Base-by-base conservation (phyloP, 2,329 filamentous ascomycete species). In the Talaromyces sp. region DNA sequence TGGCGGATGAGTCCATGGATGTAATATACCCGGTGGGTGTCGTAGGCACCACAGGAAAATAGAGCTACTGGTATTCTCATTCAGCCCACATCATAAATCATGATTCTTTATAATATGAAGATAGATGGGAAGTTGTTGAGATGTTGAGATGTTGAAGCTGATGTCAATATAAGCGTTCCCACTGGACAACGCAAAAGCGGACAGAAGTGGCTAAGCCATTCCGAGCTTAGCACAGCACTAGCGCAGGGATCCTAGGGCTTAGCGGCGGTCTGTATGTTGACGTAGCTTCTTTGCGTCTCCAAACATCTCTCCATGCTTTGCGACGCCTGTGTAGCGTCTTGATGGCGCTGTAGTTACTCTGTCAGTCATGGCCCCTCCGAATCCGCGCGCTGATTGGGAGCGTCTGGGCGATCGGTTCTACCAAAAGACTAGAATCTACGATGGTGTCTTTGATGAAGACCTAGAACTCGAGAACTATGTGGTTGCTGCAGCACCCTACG, bases 391-490 rank as follows among this genome's bases (percentile, higher is more conserved):
- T 73, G 92, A 94, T 78, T 99, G 95, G 95, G 93, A 97, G 83
- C 90, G 87, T 79, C 88, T 98, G 70, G 95, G 92, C 75, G 91
- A 96, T 79, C 90, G 88, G 73, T 98, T 96, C 84, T 99, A 98
- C 82, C 91, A 94, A 77, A 97, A 96, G 82, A 89, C 91, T 65
- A 91, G 94, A 79, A 87, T 97, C 67, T 99, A 98, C 83, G 93
- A 93, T 67, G 90, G 89, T 70, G 87, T 98, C 69, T 99, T 98
- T 78, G 93, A 97, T 79, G 87, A 91, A 75, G 93, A 97, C 75
- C 84, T 97, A 68, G 93, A 99, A 81, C 86, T 99, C 70, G 93
- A 97, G 82, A 96, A 95, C 82, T 96, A 96, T 81, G 85, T 94
- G 73, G 89, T 97, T 73, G 89, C 90, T 65, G 95, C 93, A 74